Evolutionary conservation across 805 yeast species (phyloP).

Genomic region (Nakazawaea pomicola): DNA sequence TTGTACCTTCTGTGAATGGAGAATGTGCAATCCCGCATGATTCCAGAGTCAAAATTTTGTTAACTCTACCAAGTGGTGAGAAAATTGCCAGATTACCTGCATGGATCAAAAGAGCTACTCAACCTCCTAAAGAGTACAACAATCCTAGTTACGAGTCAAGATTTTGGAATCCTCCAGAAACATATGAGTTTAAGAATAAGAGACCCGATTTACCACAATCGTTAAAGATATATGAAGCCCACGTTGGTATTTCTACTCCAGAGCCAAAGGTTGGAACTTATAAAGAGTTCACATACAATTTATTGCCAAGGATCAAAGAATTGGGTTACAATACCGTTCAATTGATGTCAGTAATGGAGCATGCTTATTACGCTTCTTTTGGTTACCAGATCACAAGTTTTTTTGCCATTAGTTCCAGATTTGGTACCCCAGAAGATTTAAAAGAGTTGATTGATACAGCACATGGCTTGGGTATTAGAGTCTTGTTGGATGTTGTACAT

Average conservation of each 20-base stretch:
- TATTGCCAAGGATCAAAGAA: constrained; percentile 78
- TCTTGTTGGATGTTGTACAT: constrained; percentile 87
- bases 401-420: constrained; percentile 85
- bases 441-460: constrained; percentile 90
- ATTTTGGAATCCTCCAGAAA: constrained; percentile 78
- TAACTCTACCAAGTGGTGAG: constrained; percentile 64
- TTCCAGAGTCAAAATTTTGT: constrained; percentile 66
- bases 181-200: constrained; percentile 54
- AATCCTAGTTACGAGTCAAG: constrained; percentile 70
- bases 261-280: constrained; percentile 83
- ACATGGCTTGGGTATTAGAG: constrained; percentile 81
- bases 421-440: constrained; percentile 92
- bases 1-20: constrained; percentile 50
- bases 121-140: constrained; percentile 49
- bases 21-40: constrained; percentile 73
- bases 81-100: constrained; percentile 80
- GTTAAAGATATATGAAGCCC: constrained; percentile 88
- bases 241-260: constrained; percentile 89
- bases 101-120: constrained; percentile 82
- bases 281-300: constrained; percentile 72
- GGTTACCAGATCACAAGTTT: constrained; percentile 97
- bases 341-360: constrained; percentile 98
- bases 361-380: constrained; percentile 95
- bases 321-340: constrained; percentile 92
- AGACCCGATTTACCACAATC: constrained; percentile 57